Conservation (phyloP, 2,329 filamentous ascomycete genomes). For the Talaromyces marneffei region DNA sequence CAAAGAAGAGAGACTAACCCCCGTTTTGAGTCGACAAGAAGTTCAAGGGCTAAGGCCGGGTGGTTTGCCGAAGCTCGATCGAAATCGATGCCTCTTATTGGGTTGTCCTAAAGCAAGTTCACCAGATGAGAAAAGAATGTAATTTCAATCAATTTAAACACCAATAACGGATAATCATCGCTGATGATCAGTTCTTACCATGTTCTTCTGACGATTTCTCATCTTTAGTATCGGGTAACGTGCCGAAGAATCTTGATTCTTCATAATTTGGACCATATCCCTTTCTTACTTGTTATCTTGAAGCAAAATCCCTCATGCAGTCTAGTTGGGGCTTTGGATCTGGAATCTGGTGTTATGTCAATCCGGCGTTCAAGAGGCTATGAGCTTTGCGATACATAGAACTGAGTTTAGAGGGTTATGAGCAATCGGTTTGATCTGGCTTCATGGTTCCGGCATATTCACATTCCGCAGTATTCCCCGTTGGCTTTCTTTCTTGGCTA, state of each 20-base stretch:
- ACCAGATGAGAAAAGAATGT: not conserved
- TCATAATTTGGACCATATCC: not conserved
- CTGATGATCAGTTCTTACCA: not conserved
- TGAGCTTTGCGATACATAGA: too few relatives aligned
- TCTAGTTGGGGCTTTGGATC: not conserved
- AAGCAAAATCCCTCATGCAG: not conserved
- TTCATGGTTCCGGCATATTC: not conserved
- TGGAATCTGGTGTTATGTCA: not conserved
- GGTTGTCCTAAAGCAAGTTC: not conserved
- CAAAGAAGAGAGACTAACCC: not conserved
- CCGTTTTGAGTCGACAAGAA: not conserved
- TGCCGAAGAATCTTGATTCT: not conserved
- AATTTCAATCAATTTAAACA: not conserved
- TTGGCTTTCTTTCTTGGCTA: not conserved
- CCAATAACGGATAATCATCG: too few relatives aligned
- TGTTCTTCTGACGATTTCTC: not conserved
- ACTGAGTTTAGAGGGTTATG: too few relatives aligned
- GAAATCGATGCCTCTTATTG: too few relatives aligned
- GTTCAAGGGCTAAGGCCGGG: not conserved
- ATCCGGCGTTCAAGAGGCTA: not conserved
- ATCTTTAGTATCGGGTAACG: not conserved
- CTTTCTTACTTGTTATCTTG: not conserved
- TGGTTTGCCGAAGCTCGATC: not conserved
- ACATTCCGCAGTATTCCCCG: not conserved
- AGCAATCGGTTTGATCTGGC: not conserved